Base-by-base conservation (phyloP, 2,329 filamentous ascomycete genomes). In the Aspergillus ibericus region DNA sequence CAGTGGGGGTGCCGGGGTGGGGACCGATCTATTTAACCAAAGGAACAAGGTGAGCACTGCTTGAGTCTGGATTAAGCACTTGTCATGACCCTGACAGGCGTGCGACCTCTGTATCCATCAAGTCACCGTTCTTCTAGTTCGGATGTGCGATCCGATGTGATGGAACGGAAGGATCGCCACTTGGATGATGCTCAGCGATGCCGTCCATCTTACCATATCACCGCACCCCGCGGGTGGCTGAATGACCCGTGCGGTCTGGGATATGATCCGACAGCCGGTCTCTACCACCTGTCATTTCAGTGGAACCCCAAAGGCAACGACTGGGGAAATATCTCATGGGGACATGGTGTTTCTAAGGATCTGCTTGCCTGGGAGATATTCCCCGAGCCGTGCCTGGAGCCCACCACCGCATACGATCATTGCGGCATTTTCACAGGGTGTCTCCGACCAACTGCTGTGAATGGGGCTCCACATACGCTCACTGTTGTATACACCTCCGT, bases 321-420 rank as follows among this genome's bases (percentile, higher is more conserved):
- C 35, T 78, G 76, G 74, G 77, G 75, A 8, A 72, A 78, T 40
- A 74, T 79, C 9, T 71, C 72, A 4, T 80, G 78, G 78, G 75
- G 76, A 5, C 68, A 74, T 56, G 70, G 76, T 10, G 73, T 68
- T 4, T 78, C 75, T 3, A 56, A 42, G 3, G 74, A 80, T 59
- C 60, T 80, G 22, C 62, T 79, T 7, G 69, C 69, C 5, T 80
- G 77, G 77, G 67, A 68, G 8, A 62, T 68, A 32, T 66, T 59
- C 2, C 46, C 65, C 4, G 58, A 63, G 4, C 70, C 75, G 3
- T 67, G 66, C 10, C 63, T 79, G 10, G 66, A 60, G 1, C 76
- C 77, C 1, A 70, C 70, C 2, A 60, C 66, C 1, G 55, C 68
- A 9, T 78, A 79, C 56, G 78, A 80, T 53, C 49, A 63, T 22